Conservation (phyloP, 345 rosid genomes). For the Corymbia maculata region DNA sequence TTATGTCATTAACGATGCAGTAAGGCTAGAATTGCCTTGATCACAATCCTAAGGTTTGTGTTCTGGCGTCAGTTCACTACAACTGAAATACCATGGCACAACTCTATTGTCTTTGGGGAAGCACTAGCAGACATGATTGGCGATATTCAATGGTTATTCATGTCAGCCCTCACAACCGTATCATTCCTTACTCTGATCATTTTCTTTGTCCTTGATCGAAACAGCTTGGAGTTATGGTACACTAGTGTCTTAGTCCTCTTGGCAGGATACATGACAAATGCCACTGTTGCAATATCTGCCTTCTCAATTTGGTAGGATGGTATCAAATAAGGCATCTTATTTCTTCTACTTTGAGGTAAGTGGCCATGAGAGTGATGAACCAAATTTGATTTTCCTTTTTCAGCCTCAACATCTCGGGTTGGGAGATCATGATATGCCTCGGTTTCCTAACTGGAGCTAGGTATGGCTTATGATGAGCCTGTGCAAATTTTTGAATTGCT, state of each 20-base stretch:
- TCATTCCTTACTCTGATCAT: not conserved
- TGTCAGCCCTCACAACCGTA: not conserved
- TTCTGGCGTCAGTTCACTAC: not conserved
- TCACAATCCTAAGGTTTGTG: not conserved
- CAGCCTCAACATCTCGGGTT: slow-evolving; percentile 26
- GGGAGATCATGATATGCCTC: slow-evolving; percentile 27
- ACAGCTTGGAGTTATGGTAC: slow-evolving; percentile 34
- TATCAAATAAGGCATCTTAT: not conserved
- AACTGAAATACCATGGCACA: not conserved
- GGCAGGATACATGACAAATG: slow-evolving; percentile 31
- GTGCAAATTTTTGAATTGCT: not conserved
- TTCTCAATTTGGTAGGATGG: slow-evolving; percentile 27
- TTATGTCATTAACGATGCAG: not conserved
- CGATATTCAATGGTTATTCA: not conserved
- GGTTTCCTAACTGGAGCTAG: slow-evolving; percentile 20
- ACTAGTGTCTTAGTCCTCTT: slow-evolving; percentile 13
- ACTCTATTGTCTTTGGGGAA: not conserved
- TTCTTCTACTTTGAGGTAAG: not conserved
- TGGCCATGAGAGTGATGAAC: not conserved
- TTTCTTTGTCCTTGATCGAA: not conserved
- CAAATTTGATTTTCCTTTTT: not conserved
- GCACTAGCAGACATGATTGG: not conserved
- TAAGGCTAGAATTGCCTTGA: not conserved
- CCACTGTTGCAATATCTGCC: slow-evolving; percentile 16
- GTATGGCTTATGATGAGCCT: slow-evolving; percentile 6